These are phyloP conservation scores for Dacryopinax primogenitus DNA, from an alignment of 768 basidiomycete species.

Conservation along the genomic window DNA sequence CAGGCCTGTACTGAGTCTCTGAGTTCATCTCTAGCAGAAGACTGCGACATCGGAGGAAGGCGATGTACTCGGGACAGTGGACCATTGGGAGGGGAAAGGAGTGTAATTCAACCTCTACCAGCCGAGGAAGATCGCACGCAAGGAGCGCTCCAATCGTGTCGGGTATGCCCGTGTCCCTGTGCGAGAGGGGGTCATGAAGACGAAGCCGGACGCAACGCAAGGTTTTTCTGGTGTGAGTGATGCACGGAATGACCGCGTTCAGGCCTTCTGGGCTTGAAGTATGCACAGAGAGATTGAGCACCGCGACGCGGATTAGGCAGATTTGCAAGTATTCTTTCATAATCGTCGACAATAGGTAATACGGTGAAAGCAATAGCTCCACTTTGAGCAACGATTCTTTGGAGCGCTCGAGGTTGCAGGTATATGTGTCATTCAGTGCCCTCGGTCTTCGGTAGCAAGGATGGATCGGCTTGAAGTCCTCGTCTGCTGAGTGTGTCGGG, in stretches of 20 bases:
- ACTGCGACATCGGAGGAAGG: not conserved
- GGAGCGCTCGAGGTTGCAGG: not conserved
- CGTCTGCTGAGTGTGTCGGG: not conserved
- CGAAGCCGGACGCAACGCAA: not conserved
- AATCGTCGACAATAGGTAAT: not conserved
- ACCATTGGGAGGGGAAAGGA: not conserved
- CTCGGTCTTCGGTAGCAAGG: not conserved
- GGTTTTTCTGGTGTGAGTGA: not conserved
- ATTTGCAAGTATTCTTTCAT: not conserved
- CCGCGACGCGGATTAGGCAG: not conserved
- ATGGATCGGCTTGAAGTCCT: not conserved
- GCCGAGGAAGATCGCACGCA: not conserved
- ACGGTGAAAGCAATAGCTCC: not conserved
- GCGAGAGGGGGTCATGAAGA: not conserved
- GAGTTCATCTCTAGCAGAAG: not conserved
- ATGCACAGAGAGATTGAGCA: not conserved
- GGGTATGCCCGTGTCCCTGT: not conserved
- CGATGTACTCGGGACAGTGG: not conserved
- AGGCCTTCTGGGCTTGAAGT: not conserved
- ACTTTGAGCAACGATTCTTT: not conserved
- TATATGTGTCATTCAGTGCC: not conserved
- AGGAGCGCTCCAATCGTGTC: not conserved
- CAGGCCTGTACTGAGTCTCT: not conserved
- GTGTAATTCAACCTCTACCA: not conserved
- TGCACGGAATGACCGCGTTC: not conserved